Conservation (phyloP, 2,329 filamentous ascomycete genomes). For the Penicillium sp. region DNA sequence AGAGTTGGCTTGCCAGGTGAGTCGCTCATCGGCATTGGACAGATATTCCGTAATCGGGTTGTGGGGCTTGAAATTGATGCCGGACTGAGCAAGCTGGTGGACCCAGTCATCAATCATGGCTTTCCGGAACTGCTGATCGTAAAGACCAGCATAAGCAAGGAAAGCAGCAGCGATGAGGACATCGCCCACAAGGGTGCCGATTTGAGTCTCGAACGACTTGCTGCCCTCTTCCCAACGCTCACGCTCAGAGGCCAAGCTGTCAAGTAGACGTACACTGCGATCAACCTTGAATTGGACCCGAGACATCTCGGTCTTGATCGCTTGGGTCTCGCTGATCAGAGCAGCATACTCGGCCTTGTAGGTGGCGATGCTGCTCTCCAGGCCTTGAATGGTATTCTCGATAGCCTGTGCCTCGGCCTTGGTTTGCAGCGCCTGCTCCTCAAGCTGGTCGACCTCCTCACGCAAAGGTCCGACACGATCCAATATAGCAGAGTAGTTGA, state of each 20-base stretch:
- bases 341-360: constrained; percentile 97
- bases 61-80: constrained; percentile 86
- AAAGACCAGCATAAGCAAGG: constrained; percentile 93
- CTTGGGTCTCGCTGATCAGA: constrained; percentile 93
- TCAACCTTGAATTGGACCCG: constrained; percentile 98
- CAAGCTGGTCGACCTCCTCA: constrained; percentile 82
- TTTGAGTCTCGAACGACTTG: constrained; percentile 97
- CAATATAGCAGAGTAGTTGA: constrained; percentile 96
- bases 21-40: constrained; percentile 90
- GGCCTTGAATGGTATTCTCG: constrained; percentile 77
- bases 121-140: constrained; percentile 97
- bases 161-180: constrained; percentile 96
- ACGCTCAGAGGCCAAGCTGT: constrained; percentile 92
- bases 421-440: constrained; percentile 86
- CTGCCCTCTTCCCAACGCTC: constrained; percentile 95
- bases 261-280: constrained; percentile 87
- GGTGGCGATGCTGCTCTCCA: constrained; percentile 87
- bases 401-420: constrained; percentile 92
- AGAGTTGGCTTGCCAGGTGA: constrained; percentile 92
- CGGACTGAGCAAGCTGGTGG: constrained; percentile 88
- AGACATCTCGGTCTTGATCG: constrained; percentile 96
- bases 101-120: constrained; percentile 98
- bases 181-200: constrained; percentile 92
- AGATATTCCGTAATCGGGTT: constrained; percentile 96
- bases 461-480: constrained; percentile 90